Conservation (phyloP, 75 land plant species). For the Picea sitchensis region DNA sequence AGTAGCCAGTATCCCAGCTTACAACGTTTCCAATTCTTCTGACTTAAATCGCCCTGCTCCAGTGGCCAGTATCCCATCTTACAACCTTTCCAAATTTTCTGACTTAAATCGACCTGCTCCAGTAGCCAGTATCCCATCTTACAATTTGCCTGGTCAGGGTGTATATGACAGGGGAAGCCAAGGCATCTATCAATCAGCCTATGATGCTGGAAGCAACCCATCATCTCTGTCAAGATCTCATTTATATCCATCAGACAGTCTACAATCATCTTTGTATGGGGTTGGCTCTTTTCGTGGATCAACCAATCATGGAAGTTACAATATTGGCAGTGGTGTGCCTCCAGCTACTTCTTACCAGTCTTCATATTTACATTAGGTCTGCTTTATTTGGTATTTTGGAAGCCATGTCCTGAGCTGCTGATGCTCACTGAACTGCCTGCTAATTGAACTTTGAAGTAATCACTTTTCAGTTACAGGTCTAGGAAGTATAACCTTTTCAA, state of each 20-base stretch:
- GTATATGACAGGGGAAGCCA: constrained; percentile 35
- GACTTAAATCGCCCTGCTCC: too few relatives aligned
- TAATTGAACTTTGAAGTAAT: neutral
- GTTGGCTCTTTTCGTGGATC: constrained; percentile 21
- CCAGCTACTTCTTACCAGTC: constrained; percentile 23
- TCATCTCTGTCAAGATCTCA: constrained; percentile 21
- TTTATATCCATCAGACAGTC: constrained; percentile 35
- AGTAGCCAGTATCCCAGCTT: constrained; percentile 14
- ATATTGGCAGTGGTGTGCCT: constrained; percentile 19
- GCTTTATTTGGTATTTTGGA: neutral
- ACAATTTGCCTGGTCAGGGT: constrained; percentile 20
- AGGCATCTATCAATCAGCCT: constrained; percentile 26
- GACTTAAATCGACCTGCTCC: neutral
- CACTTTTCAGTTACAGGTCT: neutral
- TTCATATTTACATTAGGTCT: constrained; percentile 1
- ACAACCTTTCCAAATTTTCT: neutral
- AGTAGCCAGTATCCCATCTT: constrained; percentile 14
- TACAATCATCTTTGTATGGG: constrained; percentile 37
- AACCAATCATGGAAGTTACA: constrained; percentile 9
- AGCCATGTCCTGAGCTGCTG: neutral
- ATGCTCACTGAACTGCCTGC: neutral
- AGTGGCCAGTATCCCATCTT: constrained; percentile 14
- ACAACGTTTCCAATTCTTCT: neutral
- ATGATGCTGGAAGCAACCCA: constrained; percentile 25
- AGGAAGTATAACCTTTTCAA: neutral